Conservation (phyloP, 768 basidiomycete genomes). For the Rhodotorula taiwanensis region DNA sequence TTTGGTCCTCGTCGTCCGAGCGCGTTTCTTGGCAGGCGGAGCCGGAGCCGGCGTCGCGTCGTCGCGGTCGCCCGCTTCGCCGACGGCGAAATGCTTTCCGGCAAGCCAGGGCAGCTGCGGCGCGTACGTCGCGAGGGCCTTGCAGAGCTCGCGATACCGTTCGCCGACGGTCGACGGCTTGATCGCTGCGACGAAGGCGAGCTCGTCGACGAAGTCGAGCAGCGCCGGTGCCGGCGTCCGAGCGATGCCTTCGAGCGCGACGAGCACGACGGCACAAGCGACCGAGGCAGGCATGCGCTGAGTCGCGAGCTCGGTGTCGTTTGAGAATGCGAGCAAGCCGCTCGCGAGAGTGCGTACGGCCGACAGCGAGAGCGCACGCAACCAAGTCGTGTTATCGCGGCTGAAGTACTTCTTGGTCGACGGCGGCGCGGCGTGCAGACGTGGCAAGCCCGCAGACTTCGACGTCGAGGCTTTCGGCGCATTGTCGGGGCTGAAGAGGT, state of each 20-base stretch:
- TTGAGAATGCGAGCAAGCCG: constrained; percentile 20
- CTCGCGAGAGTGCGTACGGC: constrained; percentile 23
- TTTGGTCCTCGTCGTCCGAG: too few relatives aligned
- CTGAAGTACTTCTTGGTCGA: constrained; percentile 8
- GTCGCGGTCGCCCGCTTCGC: not conserved
- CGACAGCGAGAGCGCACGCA: constrained; percentile 16
- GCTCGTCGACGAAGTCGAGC: constrained; percentile 21
- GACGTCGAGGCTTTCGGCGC: not conserved
- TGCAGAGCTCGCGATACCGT: constrained; percentile 18
- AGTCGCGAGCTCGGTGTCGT: not conserved
- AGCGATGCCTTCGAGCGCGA: constrained; percentile 25
- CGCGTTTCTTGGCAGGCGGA: not conserved
- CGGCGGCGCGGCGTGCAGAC: not conserved
- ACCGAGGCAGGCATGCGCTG: constrained; percentile 10
- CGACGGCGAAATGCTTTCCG: not conserved
- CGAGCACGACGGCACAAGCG: constrained; percentile 20
- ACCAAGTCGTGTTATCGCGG: constrained; percentile 2
- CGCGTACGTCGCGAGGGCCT: constrained; percentile 6
- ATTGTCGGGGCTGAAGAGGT: not conserved
- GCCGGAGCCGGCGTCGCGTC: not conserved
- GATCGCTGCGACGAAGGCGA: not conserved
- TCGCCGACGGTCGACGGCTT: constrained; percentile 17
- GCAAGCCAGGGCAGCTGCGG: constrained; percentile 22
- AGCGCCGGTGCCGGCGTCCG: not conserved
- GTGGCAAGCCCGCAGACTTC: not conserved